Percentiles rank a stretch among this genome's conserved stretches.
Conservation (phyloP, 441 rosid genomes). For the Erodium texanum region DNA sequence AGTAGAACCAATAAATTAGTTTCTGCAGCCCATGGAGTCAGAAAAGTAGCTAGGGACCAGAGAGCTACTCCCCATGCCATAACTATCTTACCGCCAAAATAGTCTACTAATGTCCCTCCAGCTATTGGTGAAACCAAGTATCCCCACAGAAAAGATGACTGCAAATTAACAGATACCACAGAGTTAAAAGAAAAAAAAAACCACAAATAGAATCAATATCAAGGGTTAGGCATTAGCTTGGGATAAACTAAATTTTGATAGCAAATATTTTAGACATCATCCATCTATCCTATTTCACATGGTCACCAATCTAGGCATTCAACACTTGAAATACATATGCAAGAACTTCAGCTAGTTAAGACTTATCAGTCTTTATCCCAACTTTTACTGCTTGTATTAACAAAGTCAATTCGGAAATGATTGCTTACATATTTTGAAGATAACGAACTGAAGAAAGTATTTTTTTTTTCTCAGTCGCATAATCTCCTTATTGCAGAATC, state of each 20-base stretch:
- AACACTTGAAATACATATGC: background rate
- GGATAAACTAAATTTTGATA: background rate
- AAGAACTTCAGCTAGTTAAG: background rate
- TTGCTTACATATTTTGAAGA: background rate
- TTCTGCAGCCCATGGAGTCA: constrained; percentile 95
- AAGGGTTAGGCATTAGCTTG: background rate
- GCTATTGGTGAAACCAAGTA: constrained; percentile 83
- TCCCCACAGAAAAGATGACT: constrained; percentile 97
- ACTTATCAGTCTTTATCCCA: background rate
- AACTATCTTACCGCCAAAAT: constrained; percentile 79
- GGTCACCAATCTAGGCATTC: no score
- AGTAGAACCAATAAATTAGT: constrained; percentile 62
- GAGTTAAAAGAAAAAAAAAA: background rate
- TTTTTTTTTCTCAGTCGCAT: background rate
- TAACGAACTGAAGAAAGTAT: background rate
- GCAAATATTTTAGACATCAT: background rate
- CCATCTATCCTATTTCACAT: background rate
- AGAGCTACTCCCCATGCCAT: constrained; percentile 89
- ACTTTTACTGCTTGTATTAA: background rate
- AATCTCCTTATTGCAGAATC: background rate
- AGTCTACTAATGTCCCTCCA: constrained; percentile 88
- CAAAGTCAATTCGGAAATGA: background rate
- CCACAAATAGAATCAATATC: background rate
- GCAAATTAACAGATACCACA: constrained; percentile 14
- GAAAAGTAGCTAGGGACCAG: constrained; percentile 89